Conservation (phyloP, 2,329 filamentous ascomycete genomes). For the Myriosclerotinia scirpicola region DNA sequence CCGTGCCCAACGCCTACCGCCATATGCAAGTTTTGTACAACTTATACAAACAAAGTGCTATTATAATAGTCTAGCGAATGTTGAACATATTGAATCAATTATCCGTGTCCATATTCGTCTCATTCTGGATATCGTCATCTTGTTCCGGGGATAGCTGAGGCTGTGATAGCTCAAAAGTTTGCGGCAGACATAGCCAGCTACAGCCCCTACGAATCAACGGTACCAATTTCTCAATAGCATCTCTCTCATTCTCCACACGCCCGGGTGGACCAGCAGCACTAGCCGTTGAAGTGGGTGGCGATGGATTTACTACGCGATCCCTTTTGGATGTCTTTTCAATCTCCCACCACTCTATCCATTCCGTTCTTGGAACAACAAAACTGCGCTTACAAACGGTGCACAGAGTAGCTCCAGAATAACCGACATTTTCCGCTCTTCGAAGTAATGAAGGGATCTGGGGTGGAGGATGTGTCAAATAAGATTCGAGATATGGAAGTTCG, state of each 20-base stretch:
- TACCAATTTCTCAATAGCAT: conserved; percentile 39
- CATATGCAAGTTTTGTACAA: not conserved
- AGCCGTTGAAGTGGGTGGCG: not conserved
- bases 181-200: conserved; percentile 41
- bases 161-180: not conserved
- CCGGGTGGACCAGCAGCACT: conserved; percentile 29
- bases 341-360: conserved; percentile 66
- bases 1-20: not conserved
- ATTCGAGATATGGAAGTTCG: conserved; percentile 33
- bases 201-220: conserved; percentile 42
- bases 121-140: not conserved
- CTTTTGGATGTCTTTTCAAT: conserved; percentile 35
- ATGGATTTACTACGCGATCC: conserved; percentile 3
- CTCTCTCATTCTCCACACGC: conserved; percentile 37
- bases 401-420: conserved; percentile 49
- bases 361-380: conserved; percentile 52
- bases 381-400: conserved; percentile 54
- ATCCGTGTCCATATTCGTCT: not conserved
- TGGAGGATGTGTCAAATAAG: conserved; percentile 32
- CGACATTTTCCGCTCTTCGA: conserved; percentile 42
- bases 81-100: not conserved
- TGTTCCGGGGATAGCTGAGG: not conserved
- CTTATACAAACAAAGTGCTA: not conserved
- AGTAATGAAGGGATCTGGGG: conserved; percentile 32
- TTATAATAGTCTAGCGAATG: not conserved